These are phyloP conservation scores for Suhomyces kunorum DNA, from an alignment of 1,139 yeast species.

Conservation along the genomic window DNA sequence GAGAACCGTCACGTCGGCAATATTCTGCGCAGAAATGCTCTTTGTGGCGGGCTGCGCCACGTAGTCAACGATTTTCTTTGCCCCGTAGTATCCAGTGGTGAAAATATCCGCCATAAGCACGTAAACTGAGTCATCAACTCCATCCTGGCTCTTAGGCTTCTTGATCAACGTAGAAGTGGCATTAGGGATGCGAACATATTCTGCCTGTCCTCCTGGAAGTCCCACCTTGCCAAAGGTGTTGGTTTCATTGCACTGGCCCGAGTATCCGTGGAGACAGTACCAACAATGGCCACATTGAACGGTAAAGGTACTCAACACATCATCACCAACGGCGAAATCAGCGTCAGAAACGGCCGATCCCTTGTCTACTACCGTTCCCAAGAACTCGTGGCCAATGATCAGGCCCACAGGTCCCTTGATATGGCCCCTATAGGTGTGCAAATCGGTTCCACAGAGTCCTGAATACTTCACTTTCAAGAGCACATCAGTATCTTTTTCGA, in stretches of 20 bases:
- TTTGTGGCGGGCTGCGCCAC: slow-evolving; percentile 22
- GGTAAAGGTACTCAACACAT: slow-evolving; percentile 53
- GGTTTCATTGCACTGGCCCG: slow-evolving; percentile 53
- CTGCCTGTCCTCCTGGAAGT: slow-evolving; percentile 62
- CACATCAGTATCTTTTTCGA: slow-evolving; percentile 47
- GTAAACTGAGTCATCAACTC: slow-evolving; percentile 46
- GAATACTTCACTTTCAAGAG: slow-evolving; percentile 54
- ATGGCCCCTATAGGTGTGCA: slow-evolving; percentile 62
- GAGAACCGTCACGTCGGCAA: slow-evolving; percentile 42
- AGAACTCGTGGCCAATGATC: slow-evolving; percentile 53
- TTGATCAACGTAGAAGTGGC: slow-evolving; percentile 54
- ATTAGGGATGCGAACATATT: slow-evolving; percentile 57
- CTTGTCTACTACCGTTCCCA: slow-evolving; percentile 42
- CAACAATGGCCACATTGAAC: slow-evolving; percentile 59
- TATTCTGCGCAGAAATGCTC: slow-evolving; percentile 16
- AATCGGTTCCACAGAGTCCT: slow-evolving; percentile 64
- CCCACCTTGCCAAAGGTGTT: slow-evolving; percentile 57
- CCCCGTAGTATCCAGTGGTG: slow-evolving; percentile 65
- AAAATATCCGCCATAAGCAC: slow-evolving; percentile 68
- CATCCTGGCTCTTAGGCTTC: slow-evolving; percentile 33
- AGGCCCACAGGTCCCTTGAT: slow-evolving; percentile 46
- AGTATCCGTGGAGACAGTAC: slow-evolving; percentile 53
- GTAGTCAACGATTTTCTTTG: slow-evolving; percentile 48
- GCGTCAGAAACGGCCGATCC: slow-evolving; percentile 34
- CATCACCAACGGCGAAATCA: slow-evolving; percentile 44